Evolutionary conservation across 2,329 filamentous ascomycete genomes (phyloP).

Genomic region (Exophiala lecanii-corni): DNA sequence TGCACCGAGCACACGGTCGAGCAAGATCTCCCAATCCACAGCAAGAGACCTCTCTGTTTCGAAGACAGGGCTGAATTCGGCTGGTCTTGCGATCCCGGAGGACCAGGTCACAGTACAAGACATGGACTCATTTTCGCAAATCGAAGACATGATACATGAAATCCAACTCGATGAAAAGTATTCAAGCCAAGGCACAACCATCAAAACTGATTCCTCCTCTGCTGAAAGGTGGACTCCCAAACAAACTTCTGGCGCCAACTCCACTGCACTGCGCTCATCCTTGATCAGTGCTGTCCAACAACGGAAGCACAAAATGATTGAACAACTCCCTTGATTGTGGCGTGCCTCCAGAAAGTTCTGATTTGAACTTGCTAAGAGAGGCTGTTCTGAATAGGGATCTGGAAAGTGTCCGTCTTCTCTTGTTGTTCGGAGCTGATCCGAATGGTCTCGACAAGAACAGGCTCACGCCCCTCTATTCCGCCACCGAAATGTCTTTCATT

Average conservation of each 20-base stretch:
- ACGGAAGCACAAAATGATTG: conserved; percentile 53
- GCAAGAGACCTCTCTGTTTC: conserved; percentile 1
- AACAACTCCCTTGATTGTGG: conserved; percentile 57
- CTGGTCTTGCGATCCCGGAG: conserved; percentile 5
- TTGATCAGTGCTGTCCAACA: conserved; percentile 53
- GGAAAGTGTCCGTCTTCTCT: conserved; percentile 52
- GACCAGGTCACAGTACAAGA: conserved; percentile 18
- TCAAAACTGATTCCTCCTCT: conserved; percentile 37
- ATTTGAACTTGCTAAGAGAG: conserved; percentile 47
- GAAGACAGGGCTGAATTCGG: conserved; percentile 5
- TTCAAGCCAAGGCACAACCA: conserved; percentile 42
- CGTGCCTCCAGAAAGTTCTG: conserved; percentile 48
- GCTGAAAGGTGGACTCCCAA: conserved; percentile 53
- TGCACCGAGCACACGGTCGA: conserved; percentile 20
- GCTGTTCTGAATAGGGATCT: conserved; percentile 49
- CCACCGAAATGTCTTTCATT: conserved; percentile 50
- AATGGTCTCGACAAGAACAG: conserved; percentile 49
- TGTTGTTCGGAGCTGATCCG: conserved; percentile 56
- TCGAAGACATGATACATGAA: conserved; percentile 35
- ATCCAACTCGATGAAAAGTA: conserved; percentile 40
- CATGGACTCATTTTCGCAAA: conserved; percentile 29
- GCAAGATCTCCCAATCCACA: conserved; percentile 13
- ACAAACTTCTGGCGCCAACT: conserved; percentile 39
- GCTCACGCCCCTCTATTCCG: conserved; percentile 49
- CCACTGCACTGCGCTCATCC: conserved; percentile 43